Evolutionary conservation across 441 rosid genomes (phyloP).

Genomic region (Geranium incanum): DNA sequence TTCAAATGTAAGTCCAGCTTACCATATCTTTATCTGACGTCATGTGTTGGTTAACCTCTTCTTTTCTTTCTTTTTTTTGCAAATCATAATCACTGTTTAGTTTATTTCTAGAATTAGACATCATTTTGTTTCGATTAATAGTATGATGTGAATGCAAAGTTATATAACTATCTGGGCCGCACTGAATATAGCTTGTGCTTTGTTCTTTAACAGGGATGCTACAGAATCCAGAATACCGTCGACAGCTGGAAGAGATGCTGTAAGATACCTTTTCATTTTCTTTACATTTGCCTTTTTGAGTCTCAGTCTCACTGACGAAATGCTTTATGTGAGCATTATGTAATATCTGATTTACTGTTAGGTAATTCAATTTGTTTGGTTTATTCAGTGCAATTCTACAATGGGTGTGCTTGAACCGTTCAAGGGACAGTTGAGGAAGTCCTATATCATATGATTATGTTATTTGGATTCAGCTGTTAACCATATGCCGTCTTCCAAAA

Average conservation of each 20-base stretch:
- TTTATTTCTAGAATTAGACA: not conserved
- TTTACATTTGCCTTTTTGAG: conserved; percentile 2
- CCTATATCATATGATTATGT: not conserved
- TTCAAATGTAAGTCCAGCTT: conserved; percentile 65
- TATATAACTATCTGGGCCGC: not conserved
- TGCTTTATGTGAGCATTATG: not conserved
- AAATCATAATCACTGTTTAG: not conserved
- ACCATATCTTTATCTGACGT: conserved; percentile 8
- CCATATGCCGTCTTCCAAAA: no score
- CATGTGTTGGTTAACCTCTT: not conserved
- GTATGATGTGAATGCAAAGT: conserved; percentile 5
- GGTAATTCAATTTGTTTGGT: not conserved
- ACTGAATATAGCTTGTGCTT: not conserved
- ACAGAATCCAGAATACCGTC: conserved; percentile 87
- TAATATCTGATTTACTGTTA: not conserved
- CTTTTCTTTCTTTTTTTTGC: not conserved
- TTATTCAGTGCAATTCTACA: not conserved
- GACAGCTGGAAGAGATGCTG: conserved; percentile 89
- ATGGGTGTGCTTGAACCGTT: not conserved
- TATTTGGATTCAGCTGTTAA: not conserved
- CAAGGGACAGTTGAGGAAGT: not conserved
- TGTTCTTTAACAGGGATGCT: conserved; percentile 63
- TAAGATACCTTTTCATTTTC: conserved; percentile 32
- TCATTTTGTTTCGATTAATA: not conserved
- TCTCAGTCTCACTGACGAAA: not conserved